A percentile compares a stretch with the other conserved stretches of the same genome.
phyloP scores from a whole-genome alignment of 2,329 filamentous ascomycete genomes.

The Zasmidium angulare region DNA sequence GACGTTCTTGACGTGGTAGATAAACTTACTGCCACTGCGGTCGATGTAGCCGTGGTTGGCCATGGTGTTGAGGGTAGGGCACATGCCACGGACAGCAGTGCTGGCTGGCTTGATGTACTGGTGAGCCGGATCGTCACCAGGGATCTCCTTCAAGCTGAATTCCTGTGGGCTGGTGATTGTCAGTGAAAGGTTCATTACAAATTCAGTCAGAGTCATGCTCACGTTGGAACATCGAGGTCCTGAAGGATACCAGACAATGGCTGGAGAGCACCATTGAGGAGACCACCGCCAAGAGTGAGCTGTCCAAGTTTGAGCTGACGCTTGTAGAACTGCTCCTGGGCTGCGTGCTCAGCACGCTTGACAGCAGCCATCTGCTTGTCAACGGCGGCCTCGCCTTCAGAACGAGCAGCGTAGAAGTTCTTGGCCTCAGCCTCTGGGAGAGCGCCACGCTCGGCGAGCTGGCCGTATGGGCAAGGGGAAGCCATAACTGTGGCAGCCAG shows the following conservation, averaged over 20 bases:
- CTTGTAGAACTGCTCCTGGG: conserved; percentile 22
- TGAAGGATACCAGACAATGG: conserved; percentile 26
- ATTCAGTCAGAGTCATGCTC: conserved; percentile 3
- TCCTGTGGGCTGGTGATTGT: conserved; percentile 19
- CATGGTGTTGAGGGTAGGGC: conserved; percentile 29
- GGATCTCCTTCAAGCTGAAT: conserved; percentile 20
- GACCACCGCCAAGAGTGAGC: conserved; percentile 19
- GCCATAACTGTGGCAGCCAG: conserved; percentile 9
- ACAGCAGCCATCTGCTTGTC: conserved; percentile 9
- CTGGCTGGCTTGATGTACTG: conserved; percentile 21
- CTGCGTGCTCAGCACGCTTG: conserved; percentile 18
- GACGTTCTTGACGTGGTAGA: too few species aligned
- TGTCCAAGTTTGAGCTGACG: conserved; percentile 11
- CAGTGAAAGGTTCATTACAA: not conserved
- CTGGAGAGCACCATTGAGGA: conserved; percentile 27
- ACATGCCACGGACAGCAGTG: conserved; percentile 28
- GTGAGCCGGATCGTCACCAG: conserved; percentile 26
- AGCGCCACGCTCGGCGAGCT: conserved; percentile 20
- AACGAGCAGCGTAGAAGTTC: conserved; percentile 21
- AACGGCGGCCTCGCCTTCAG: conserved; percentile 17
- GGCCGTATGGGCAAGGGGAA: conserved; percentile 22
- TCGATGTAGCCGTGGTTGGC: conserved; percentile 34
- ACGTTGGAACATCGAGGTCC: conserved; percentile 25
- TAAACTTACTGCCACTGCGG: conserved; percentile 16
- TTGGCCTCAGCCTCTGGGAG: conserved; percentile 18